Base-by-base conservation (phyloP, 73 alveolate species). In the Blepharisma japonicum region DNA sequence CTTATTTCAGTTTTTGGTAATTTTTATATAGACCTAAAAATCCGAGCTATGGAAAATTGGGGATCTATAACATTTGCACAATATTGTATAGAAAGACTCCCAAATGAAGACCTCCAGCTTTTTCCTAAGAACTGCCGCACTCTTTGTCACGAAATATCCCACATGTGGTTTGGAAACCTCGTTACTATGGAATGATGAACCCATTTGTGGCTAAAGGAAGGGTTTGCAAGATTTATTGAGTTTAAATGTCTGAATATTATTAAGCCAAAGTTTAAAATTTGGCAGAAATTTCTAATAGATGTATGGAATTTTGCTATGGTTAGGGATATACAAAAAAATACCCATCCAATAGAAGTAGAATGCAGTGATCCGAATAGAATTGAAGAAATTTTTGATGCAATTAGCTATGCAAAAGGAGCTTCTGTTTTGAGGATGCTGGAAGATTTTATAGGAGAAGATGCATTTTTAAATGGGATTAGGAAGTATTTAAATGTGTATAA, bases 131-230 rank as follows among this genome's bases (percentile, higher is more conserved):
- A 77, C 47, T 77, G 70, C 14, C 88, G 86, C 53, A 93, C 98
- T 23, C 74, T 89, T 7, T 90, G 93, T n/a, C 99, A 97, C 86
- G 99, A 97, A 77, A 83, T 97, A 18, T 94, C 98, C 23, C 99
- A 97, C 85, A 95, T 93, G 98, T 97, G 99, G 99, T 97, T 97
- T 82, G 99, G 99, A 0, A 93, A 97, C 83, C 89, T 93, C 32
- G 98, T 94, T 2, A 97, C 99, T 6, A 93, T 97, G 99, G 90
- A 87, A 67, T 97, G 99, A 99, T 97, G 99, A 99, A 88, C 95
- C 88, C 98, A 95, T 81, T 86, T 97, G 70, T 97, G 99, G 99
- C 87, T 97, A 66, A 97, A 97, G 77, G 99, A 97, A 87, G 89
- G 97, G 46, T 97, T 97, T 88, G 99, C 99, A 38, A 95, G 97